Evolutionary conservation across 108 stramenopile genomes (phyloP).

Genomic region (Stephanodiscus minutulus): DNA sequence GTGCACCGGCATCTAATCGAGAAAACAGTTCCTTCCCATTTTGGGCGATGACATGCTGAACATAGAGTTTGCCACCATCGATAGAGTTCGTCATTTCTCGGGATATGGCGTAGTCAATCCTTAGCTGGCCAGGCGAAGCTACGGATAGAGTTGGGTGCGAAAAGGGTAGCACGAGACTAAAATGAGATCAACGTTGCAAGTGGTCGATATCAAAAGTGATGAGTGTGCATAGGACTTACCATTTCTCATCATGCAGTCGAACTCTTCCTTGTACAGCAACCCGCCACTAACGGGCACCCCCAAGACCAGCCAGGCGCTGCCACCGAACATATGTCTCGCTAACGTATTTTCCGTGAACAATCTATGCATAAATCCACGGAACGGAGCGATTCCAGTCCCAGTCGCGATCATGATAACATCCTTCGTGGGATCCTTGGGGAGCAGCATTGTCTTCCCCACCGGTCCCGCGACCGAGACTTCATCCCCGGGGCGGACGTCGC

Average conservation of each 20-base stretch:
- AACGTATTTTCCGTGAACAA: slow-evolving; percentile 84
- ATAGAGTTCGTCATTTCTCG: slow-evolving; percentile 76
- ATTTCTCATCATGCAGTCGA: slow-evolving; percentile 70
- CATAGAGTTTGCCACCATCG: slow-evolving; percentile 82
- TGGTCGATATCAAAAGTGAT: not conserved
- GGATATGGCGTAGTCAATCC: slow-evolving; percentile 77
- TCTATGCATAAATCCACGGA: slow-evolving; percentile 83
- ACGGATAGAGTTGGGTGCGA: not conserved
- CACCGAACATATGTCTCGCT: slow-evolving; percentile 75
- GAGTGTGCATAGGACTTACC: slow-evolving; percentile 20
- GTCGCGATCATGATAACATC: slow-evolving; percentile 92
- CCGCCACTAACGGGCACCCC: slow-evolving; percentile 82
- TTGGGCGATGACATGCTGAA: slow-evolving; percentile 78
- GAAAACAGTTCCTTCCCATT: slow-evolving; percentile 68
- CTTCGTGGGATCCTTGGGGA: slow-evolving; percentile 67
- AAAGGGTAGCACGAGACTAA: not conserved
- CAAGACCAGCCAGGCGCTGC: slow-evolving; percentile 77
- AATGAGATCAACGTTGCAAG: not conserved
- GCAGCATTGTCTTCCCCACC: slow-evolving; percentile 88
- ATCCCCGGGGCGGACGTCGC: slow-evolving; percentile 63
- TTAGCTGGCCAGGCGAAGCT: slow-evolving; percentile 42
- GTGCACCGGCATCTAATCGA: slow-evolving; percentile 68
- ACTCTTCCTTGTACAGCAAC: slow-evolving; percentile 79
- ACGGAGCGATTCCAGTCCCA: slow-evolving; percentile 90
- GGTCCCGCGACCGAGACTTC: slow-evolving; percentile 77